Evolutionary conservation across 495 filamentous ascomycete genomes (phyloP), one percentile per base, ranked within the genome.

Genomic region (Oleoguttula mirabilis): DNA sequence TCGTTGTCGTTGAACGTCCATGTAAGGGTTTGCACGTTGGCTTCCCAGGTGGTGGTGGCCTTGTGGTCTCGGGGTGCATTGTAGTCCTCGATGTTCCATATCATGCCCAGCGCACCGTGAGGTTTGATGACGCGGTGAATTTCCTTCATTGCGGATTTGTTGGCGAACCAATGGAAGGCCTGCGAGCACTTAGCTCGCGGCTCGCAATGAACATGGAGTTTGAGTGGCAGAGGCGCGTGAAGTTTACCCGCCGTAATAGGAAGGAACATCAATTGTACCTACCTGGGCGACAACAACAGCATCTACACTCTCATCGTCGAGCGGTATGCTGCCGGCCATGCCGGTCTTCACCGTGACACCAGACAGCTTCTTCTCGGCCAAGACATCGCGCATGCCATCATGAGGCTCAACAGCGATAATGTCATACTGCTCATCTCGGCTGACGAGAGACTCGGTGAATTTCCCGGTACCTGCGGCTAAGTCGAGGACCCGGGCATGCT

Each of bases 401-500:
- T 78, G 75, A 6, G 78, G 79, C 51, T 81, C 77, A 19, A 80
- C 64, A 3, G 76, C 79, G 12, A 75, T 47, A 30, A 82, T 67
- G 19, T 66, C 54, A 55, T 65, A 81, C 1, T 48, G 43, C 52
- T 80, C 72, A 2, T 62, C 56, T 21, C 76, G 57, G 3, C 34
- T 54, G 1, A 69, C 68, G 5, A 83, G 61, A 15, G 70, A 47
- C 49, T 77, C 69, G 3, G 76, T 80, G 51, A 79, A 76, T 48
- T 80, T 81, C 8, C 79, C 79, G 0, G 75, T 80, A 0, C 80
- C 79, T 3, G 73, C 68, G 0, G 67, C 80, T 17, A 84, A 58
- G 47, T 82, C 78, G 28, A 80, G 58, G 21, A 83, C 58, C 23
- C 58, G 58, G 16, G 71, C 66, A 14, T 57, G 56, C 7, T 56